Evolutionary conservation across 2,329 filamentous ascomycete species (phyloP).

Genomic region (Sporothrix curviconia): DNA sequence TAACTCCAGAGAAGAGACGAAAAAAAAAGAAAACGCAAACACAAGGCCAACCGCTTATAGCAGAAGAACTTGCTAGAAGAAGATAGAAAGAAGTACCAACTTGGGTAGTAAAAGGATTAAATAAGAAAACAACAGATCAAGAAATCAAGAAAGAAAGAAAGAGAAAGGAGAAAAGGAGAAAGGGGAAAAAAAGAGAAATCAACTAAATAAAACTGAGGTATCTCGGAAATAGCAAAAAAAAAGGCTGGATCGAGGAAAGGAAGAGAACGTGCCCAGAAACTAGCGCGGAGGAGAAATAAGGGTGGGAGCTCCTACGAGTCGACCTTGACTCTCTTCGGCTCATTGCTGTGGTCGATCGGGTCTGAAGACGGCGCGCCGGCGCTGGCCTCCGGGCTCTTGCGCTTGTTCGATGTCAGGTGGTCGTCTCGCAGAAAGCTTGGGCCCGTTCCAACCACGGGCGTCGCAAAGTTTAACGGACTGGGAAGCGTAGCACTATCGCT

Average conservation of each 20-base stretch:
- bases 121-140: not conserved
- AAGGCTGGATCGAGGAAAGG: not conserved
- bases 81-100: not conserved
- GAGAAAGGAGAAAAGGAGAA: not conserved
- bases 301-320: constrained; percentile 31
- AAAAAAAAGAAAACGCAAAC: not conserved
- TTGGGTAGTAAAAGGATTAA: too few relatives aligned
- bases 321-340: constrained; percentile 48
- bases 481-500: constrained; percentile 78
- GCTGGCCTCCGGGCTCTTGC: constrained; percentile 50
- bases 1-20: not conserved
- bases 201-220: not conserved
- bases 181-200: not conserved
- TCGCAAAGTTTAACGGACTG: constrained; percentile 88
- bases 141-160: not conserved
- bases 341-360: constrained; percentile 35
- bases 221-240: not conserved
- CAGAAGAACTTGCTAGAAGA: too few relatives aligned
- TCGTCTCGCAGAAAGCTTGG: constrained; percentile 60
- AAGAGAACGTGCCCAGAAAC: not conserved
- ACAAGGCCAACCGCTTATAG: too few relatives aligned
- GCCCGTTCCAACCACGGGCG: constrained; percentile 60
- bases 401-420: constrained; percentile 33
- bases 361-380: constrained; percentile 35
- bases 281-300: not conserved